Evolutionary conservation across 176 grass and related monocot species (phyloP).

Genomic region (Cenchrus fungigraminus): DNA sequence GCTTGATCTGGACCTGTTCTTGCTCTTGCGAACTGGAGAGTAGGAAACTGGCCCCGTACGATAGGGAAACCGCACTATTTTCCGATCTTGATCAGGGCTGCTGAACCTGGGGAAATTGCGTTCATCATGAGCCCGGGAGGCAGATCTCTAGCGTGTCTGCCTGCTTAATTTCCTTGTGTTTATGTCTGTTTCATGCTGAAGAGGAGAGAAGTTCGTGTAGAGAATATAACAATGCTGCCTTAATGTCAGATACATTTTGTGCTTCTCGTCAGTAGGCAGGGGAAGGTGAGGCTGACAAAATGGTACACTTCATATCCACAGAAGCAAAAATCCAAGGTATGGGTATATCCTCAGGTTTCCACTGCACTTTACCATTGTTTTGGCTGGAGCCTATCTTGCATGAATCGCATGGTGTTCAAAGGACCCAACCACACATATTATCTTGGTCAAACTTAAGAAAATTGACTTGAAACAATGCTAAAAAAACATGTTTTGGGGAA

Average conservation of each 20-base stretch:
- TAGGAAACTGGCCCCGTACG: background rate
- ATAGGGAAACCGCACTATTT: background rate
- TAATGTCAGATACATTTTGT: constrained; percentile 72
- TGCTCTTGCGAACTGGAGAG: background rate
- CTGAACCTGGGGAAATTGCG: constrained; percentile 17
- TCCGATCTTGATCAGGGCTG: background rate
- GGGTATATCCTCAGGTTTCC: background rate
- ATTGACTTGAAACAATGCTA: too few relatives aligned
- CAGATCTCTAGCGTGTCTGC: background rate
- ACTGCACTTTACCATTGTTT: background rate
- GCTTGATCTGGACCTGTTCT: background rate
- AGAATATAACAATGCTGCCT: background rate
- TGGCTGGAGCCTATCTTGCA: background rate
- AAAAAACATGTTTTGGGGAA: constrained; percentile 15
- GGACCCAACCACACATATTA: background rate
- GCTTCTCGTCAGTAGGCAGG: constrained; percentile 77
- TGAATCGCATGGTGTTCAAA: background rate
- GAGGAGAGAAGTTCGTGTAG: background rate
- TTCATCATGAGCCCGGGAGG: background rate
- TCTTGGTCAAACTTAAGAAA: too few relatives aligned
- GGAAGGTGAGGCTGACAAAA: constrained; percentile 85
- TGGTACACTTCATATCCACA: constrained; percentile 86
- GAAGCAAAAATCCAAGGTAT: constrained; percentile 77
- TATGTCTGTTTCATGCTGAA: background rate
- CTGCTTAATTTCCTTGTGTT: background rate